Evolutionary conservation across 2,329 filamentous ascomycete species (phyloP), one percentile per base, ranked within the genome.

Genomic region (Coniochaeta sp.): DNA sequence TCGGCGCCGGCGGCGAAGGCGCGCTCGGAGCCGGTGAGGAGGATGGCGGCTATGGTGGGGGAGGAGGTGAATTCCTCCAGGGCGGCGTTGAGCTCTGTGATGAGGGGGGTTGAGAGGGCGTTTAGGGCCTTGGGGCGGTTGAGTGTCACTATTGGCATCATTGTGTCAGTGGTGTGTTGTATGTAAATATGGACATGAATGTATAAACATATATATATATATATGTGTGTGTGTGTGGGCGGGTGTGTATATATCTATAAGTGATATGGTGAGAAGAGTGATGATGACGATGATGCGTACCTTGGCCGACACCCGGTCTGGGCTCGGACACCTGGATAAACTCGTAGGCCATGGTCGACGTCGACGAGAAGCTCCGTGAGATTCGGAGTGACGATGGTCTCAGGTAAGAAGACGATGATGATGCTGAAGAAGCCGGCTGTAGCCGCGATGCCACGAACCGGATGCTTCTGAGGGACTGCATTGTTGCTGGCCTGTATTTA

Each of bases 41-140:
- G 76, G 67, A 96, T 91, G 67, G 88, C 89, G 11, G 85, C 84
- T 65, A 92, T 88, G 34, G 82, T 80, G 60, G 87, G 81, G 64
- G 89, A 86, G 56, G 81, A 74, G 70, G 93, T 89, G 76, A 93
- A 86, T 61, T 84, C 80, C 63, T 76, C 77, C 59, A 96, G 83
- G 36, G 90, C 90, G 66, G 87, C 77, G 76, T 96, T 96, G 66
- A 99, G 84, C 78, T 99, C 95, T 67, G 79, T 81, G 73, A 99
- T 96, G 58, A 99, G 86, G 11, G 93, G 91, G 7, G 90, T 95
- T 76, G 84, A 93, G 65, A 99, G 86, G 54, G 95, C 95, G 74
- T 99, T 99, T 70, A 96, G 87, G 52, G 93, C 92, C 81, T 96
- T 96, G 64, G 95, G 95, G 52, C 95, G 89, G 82, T 96, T 91